These are phyloP conservation scores for Sarocladiaceae sp. DNA, from an alignment of 2,329 filamentous ascomycete genomes.

Conservation along the genomic window DNA sequence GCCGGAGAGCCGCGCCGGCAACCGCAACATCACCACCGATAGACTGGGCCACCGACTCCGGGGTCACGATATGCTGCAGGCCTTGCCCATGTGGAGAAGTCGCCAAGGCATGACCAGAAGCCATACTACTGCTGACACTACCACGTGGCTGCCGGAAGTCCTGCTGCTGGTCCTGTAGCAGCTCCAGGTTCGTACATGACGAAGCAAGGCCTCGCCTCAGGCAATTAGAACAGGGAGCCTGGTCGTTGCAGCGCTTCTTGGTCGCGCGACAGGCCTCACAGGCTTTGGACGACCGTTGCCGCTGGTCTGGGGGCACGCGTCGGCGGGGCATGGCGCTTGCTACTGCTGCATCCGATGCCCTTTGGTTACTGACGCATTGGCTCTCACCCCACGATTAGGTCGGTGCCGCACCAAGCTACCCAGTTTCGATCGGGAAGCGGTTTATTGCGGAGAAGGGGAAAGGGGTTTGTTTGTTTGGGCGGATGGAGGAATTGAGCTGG, in stretches of 20 bases:
- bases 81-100: neutral
- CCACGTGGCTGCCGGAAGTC: neutral
- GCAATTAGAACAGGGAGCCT: slow-evolving; percentile 5
- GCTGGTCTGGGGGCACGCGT: slow-evolving; percentile 6
- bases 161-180: too few species aligned
- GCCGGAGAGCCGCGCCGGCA: neutral
- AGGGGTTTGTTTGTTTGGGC: neutral
- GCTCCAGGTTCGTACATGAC: slow-evolving; percentile 7
- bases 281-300: slow-evolving; percentile 7
- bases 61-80: slow-evolving; percentile 2
- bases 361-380: too few species aligned
- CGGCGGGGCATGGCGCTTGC: slow-evolving; percentile 1
- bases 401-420: too few species aligned
- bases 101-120: neutral
- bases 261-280: slow-evolving; percentile 8
- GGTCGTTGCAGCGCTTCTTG: slow-evolving; percentile 8
- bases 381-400: too few species aligned
- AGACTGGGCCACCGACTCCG: slow-evolving; percentile 3
- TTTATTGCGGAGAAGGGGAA: neutral
- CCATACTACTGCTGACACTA: neutral
- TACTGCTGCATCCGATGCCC: neutral
- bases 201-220: slow-evolving; percentile 2
- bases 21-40: neutral
- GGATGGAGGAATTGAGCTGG: neutral
- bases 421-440: neutral